These are phyloP conservation scores for Diplotaxis tenuifolia DNA, from an alignment of 345 rosid genomes.

Conservation along the genomic window DNA sequence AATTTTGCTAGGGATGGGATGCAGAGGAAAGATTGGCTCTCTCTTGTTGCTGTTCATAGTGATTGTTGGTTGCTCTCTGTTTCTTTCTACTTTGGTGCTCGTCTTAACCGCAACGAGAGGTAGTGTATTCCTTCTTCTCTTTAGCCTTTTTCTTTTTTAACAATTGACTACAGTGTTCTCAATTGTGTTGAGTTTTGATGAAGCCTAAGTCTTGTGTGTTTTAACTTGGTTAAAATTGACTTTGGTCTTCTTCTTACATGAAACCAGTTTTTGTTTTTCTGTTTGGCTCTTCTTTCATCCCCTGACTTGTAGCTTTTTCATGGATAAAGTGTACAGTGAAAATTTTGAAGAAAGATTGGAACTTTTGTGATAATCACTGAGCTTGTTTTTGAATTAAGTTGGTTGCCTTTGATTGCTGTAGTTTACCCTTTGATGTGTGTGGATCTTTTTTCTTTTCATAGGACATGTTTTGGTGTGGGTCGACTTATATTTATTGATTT, in stretches of 20 bases:
- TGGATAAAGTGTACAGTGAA: not conserved
- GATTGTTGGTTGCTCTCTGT: slow-evolving; percentile 98
- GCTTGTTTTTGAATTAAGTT: not conserved
- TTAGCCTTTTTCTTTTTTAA: not conserved
- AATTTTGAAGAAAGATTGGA: not conserved
- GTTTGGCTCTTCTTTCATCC: too few species aligned
- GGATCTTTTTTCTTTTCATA: not conserved
- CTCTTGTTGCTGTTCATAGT: slow-evolving; percentile 89
- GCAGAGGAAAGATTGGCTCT: slow-evolving; percentile 93
- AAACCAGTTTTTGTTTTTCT: not conserved
- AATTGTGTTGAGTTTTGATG: not conserved
- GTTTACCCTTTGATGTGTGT: not conserved
- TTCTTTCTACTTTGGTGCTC: slow-evolving; percentile 92
- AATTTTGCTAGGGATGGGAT: slow-evolving; percentile 97
- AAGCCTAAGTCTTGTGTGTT: not conserved
- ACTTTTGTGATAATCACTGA: not conserved
- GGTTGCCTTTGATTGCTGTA: not conserved
- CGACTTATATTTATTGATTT: not conserved
- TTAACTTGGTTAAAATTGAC: slow-evolving; percentile 1
- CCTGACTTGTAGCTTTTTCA: too few species aligned
- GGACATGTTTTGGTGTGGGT: not conserved
- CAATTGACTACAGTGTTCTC: not conserved
- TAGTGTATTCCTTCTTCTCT: slow-evolving; percentile 22
- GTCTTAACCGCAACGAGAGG: slow-evolving; percentile 89
- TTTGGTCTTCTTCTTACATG: not conserved